Evolutionary conservation across 106 monocot genomes (phyloP).

Genomic region (Narthecium ossifragum): DNA sequence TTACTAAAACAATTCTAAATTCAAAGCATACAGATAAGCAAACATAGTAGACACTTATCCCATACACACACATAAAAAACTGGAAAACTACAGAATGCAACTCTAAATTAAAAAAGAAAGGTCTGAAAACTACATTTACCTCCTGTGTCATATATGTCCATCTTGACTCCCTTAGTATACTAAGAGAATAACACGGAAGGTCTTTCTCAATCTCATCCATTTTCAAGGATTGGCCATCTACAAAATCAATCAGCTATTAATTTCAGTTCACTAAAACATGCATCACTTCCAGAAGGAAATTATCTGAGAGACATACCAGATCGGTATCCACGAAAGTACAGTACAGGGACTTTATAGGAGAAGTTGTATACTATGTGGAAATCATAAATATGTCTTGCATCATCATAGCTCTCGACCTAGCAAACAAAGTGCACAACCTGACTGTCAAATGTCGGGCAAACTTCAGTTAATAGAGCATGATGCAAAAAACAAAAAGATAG

Average conservation of each 20-base stretch:
- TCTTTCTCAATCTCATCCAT: slow-evolving; percentile 48
- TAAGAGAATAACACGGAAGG: slow-evolving; percentile 54
- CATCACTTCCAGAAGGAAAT: not conserved
- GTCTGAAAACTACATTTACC: slow-evolving; percentile 17
- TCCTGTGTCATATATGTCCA: slow-evolving; percentile 94
- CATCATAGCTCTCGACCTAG: slow-evolving; percentile 36
- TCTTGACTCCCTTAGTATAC: slow-evolving; percentile 52
- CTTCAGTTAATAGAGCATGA: too few species aligned
- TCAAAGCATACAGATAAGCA: not conserved
- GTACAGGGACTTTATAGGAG: slow-evolving; percentile 73
- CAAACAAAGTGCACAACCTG: not conserved
- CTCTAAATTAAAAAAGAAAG: too few species aligned
- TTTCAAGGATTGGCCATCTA: slow-evolving; percentile 65
- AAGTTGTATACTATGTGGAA: slow-evolving; percentile 88
- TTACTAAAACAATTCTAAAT: not conserved
- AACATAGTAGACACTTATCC: not conserved
- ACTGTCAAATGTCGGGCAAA: too few species aligned
- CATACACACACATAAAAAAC: not conserved
- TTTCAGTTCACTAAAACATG: not conserved
- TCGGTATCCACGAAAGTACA: slow-evolving; percentile 78
- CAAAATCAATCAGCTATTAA: not conserved
- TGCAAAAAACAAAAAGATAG: too few species aligned
- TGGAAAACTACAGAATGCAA: not conserved
- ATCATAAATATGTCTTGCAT: slow-evolving; percentile 46
- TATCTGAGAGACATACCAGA: slow-evolving; percentile 34